Evolutionary conservation across 306 rosid species (phyloP), one percentile per base, ranked within the genome.

Genomic region (Quillaja saponaria): DNA sequence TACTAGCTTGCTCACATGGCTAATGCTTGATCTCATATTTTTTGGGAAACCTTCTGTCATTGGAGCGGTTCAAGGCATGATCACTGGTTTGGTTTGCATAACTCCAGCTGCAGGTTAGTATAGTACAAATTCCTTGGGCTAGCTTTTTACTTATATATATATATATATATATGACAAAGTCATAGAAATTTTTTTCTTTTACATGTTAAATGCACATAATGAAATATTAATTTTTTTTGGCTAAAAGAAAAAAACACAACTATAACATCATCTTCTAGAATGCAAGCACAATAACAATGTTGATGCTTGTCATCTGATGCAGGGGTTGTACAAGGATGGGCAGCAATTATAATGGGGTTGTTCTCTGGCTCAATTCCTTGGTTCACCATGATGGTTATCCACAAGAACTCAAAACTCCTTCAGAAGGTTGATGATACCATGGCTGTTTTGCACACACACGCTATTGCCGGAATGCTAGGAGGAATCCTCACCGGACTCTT

Each of bases 41-140:
- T 80, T 80, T 59, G 31, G 60, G 4, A 80, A 80, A 55, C 84
- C 84, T 49, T 80, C 84, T 44, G 84, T 80, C 14, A 80, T 80
- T 44, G 81, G 84, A 8, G 84, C 84, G 5, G 84, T 80, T 67
- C 84, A 80, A 31, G 81, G 85, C 76, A 80, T 80, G 85, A 80
- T 76, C 58, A 80, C 84, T 37, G 84, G 84, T 28, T 44, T 80
- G 59, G 84, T 80, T 48, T 76, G 81, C 72, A 80, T 80, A 0
- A 80, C 84, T 14, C 84, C 84, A 2, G 81, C 84, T 25, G 84
- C 84, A 63, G 84, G 83, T 78, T 71, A 13, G 58, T 70, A 25
- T 6, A n/a, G n/a, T n/a, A n/a, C n/a, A n/a, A 10, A 33, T 16
- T 33, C 6, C 10, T 25, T 2, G 13, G 5, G 6, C 16, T 13